These are phyloP conservation scores for Lonicera japonica DNA, from an alignment of 129 eudicot genomes.

Conservation along the genomic window DNA sequence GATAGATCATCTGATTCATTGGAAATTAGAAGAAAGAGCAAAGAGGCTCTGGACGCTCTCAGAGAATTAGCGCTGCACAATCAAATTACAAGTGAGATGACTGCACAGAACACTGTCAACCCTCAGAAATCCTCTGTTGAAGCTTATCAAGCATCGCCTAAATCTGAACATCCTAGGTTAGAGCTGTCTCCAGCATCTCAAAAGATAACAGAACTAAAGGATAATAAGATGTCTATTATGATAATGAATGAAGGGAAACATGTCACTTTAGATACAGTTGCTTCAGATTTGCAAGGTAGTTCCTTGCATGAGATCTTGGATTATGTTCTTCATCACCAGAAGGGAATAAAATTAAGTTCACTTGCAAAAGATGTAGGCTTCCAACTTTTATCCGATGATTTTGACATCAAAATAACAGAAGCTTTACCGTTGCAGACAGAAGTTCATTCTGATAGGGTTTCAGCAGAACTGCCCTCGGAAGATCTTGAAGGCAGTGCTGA, in stretches of 20 bases:
- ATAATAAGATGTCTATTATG: slow-evolving; percentile 64
- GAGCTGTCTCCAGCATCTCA: slow-evolving; percentile 39
- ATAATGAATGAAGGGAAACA: slow-evolving; percentile 61
- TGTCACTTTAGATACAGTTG: slow-evolving; percentile 42
- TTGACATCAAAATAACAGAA: slow-evolving; percentile 48
- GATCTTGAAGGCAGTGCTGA: slow-evolving; percentile 19
- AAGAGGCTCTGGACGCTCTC: slow-evolving; percentile 55
- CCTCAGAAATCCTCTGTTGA: slow-evolving; percentile 21
- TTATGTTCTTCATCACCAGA: slow-evolving; percentile 57
- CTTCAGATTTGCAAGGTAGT: slow-evolving; percentile 54
- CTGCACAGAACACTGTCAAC: slow-evolving; percentile 18
- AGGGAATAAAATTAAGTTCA: slow-evolving; percentile 60
- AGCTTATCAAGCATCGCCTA: slow-evolving; percentile 23
- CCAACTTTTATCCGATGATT: slow-evolving; percentile 80
- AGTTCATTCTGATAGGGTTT: slow-evolving; percentile 27
- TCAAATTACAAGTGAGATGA: slow-evolving; percentile 14
- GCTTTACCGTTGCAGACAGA: slow-evolving; percentile 22
- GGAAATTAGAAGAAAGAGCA: slow-evolving; percentile 46
- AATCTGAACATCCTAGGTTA: slow-evolving; percentile 33
- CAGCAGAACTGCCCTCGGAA: slow-evolving; percentile 20
- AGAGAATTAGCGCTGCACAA: slow-evolving; percentile 57
- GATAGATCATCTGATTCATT: slow-evolving; percentile 75
- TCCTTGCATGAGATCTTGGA: slow-evolving; percentile 71
- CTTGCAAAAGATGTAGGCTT: slow-evolving; percentile 89
- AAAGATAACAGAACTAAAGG: slow-evolving; percentile 36